Evolutionary conservation across 805 yeast genomes (phyloP), one percentile per base, ranked within the genome.

Genomic region (Helenozyma baotianmanensis): DNA sequence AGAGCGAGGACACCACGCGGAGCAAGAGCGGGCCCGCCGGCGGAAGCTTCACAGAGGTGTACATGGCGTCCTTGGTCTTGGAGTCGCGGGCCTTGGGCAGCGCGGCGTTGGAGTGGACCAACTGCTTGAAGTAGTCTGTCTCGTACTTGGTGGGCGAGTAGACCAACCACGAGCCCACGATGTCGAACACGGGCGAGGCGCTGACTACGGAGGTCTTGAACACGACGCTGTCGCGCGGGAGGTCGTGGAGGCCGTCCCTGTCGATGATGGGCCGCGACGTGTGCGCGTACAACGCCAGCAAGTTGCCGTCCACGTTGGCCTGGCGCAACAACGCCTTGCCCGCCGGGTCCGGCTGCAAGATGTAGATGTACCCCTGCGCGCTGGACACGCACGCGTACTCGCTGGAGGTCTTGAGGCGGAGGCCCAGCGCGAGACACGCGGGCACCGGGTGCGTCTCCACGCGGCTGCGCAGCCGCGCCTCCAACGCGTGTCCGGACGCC

Each of bases 121-220:
- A 39, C 29, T 60, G 56, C 21, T 50, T 43, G 40, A 51, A 50
- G 38, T 45, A 38, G 21, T 40, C 42, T 13, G 27, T 31, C 46
- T 69, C 74, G 9, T 42, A 38, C 14, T 59, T 52, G 4, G 68
- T 53, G 1, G 77, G 74, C 9, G 65, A 59, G 42, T 64, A 72
- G 6, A 64, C 71, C 14, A 76, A 46, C 76, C 78, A 72, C 26
- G 65, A 55, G 7, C 72, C 77, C 23, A 62, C 60, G 2, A 75
- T 27, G 44, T 74, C 80, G 43, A 67, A 68, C 2, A 76, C 64
- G 1, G 78, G 72, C 19, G 41, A 34, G 9, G 54, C 58, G 30
- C 64, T 68, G 8, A 35, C 39, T 12, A 49, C 42, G 32, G 64
- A 56, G 1, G 70, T 61, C 30, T 54, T 51, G 18, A 64, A 39